phyloP scores from a whole-genome alignment of 2,329 filamentous ascomycete species.

The Sordariomycetes sp. region DNA sequence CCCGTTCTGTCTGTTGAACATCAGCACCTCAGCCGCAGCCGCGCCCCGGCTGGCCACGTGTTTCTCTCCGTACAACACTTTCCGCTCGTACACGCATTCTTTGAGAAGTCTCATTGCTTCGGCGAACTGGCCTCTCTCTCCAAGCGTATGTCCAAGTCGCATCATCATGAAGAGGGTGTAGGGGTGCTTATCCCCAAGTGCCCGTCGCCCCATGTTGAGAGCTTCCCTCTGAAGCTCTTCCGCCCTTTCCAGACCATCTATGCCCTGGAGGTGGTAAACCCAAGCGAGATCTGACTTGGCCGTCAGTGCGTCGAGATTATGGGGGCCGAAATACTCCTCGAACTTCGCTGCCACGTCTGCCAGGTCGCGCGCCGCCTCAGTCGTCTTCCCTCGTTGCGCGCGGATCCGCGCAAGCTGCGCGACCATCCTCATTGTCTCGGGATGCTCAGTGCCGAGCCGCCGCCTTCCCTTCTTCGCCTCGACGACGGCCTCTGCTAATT shows the following conservation, averaged over 20 bases:
- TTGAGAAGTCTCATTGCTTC: not conserved
- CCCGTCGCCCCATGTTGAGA: slow-evolving; percentile 6
- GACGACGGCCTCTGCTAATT: not conserved
- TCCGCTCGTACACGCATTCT: not conserved
- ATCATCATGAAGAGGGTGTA: not conserved
- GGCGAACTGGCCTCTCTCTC: not conserved
- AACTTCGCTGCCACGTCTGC: not conserved
- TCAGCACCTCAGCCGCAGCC: no score
- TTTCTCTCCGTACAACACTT: not conserved
- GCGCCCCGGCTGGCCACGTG: not conserved
- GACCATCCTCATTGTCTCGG: not conserved
- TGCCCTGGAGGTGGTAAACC: slow-evolving; percentile 11
- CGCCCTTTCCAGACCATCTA: slow-evolving; percentile 20
- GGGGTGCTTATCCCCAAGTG: not conserved
- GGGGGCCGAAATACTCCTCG: not conserved
- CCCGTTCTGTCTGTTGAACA: no score
- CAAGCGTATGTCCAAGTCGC: not conserved
- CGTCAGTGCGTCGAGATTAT: slow-evolving; percentile 1
- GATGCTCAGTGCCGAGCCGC: not conserved
- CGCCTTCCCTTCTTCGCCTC: not conserved
- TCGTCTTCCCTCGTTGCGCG: not conserved
- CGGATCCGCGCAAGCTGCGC: slow-evolving; percentile 3
- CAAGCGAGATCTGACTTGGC: slow-evolving; percentile 2
- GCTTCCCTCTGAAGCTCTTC: slow-evolving; percentile 17
- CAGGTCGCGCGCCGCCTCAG: not conserved